Evolutionary conservation across 768 basidiomycete genomes (phyloP).

Genomic region (Boletus vermiculosoides): DNA sequence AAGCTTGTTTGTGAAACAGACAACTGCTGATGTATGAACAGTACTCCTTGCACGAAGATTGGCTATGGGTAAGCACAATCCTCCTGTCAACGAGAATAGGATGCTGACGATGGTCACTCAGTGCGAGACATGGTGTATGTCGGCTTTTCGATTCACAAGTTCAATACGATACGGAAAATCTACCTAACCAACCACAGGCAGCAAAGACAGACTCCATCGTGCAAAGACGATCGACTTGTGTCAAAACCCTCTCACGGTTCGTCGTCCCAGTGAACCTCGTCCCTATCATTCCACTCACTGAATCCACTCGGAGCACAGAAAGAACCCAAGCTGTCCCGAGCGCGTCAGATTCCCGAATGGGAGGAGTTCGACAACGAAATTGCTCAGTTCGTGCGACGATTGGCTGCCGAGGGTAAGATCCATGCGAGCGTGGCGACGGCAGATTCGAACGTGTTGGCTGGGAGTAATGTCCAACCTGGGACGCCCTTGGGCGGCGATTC

Average conservation of each 20-base stretch:
- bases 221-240: constrained; percentile 95
- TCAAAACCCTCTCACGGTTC: constrained; percentile 91
- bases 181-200: constrained; percentile 44
- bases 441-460: constrained; percentile 67
- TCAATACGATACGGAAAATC: neutral
- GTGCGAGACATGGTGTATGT: constrained; percentile 99
- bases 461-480: constrained; percentile 35
- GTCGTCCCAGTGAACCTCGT: constrained; percentile 22
- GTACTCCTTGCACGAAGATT: constrained; percentile 88
- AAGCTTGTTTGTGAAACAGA: neutral
- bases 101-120: constrained; percentile 29
- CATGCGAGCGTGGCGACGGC: constrained; percentile 64
- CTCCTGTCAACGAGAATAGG: neutral
- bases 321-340: constrained; percentile 93
- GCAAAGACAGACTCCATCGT: constrained; percentile 75
- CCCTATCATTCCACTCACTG: neutral
- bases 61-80: constrained; percentile 80
- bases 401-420: constrained; percentile 70
- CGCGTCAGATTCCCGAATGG: constrained; percentile 97
- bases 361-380: constrained; percentile 92
- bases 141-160: neutral
- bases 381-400: constrained; percentile 69
- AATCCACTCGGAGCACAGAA: constrained; percentile 52
- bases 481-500: neutral
- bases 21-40: constrained; percentile 29